These are phyloP conservation scores for Talaromyces funiculosus DNA, from an alignment of 2,329 filamentous ascomycete genomes.

Conservation along the genomic window DNA sequence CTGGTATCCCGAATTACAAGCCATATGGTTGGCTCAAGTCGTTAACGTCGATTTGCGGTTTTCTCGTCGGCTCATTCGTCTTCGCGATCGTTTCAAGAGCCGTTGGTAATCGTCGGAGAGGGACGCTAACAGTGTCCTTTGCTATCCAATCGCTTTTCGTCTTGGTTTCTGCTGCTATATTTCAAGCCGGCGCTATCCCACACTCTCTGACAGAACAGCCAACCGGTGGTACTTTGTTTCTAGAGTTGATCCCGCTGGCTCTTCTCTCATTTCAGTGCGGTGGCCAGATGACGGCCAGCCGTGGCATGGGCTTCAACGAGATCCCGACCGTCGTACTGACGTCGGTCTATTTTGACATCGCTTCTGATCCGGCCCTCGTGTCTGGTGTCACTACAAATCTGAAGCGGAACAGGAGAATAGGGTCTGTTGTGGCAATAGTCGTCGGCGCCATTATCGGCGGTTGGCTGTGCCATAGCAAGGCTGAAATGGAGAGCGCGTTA, in stretches of 20 bases:
- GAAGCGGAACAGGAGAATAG: constrained; percentile 35
- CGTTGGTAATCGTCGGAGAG: constrained; percentile 29
- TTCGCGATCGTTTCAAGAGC: constrained; percentile 35
- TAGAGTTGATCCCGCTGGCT: constrained; percentile 39
- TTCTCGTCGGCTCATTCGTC: constrained; percentile 38
- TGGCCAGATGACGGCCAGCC: constrained; percentile 40
- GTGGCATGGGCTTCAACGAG: constrained; percentile 38
- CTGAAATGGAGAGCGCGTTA: constrained; percentile 38
- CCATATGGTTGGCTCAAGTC: constrained; percentile 43
- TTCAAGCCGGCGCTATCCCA: constrained; percentile 35
- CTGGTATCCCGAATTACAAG: constrained; percentile 33
- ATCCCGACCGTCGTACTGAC: constrained; percentile 45
- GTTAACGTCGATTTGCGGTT: constrained; percentile 37
- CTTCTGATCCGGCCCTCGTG: constrained; percentile 35
- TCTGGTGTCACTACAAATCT: constrained; percentile 31
- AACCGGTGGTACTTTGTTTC: constrained; percentile 27
- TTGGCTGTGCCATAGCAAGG: constrained; percentile 37
- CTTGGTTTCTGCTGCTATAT: constrained; percentile 35
- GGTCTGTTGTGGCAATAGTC: constrained; percentile 34
- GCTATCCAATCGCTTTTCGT: constrained; percentile 35
- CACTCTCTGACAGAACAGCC: constrained; percentile 20
- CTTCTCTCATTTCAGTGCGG: constrained; percentile 43
- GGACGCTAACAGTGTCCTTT: constrained; percentile 38
- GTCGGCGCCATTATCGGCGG: constrained; percentile 39
- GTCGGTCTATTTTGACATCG: constrained; percentile 43